Evolutionary conservation across 129 eudicot species (phyloP), one percentile per base, ranked within the genome.

Genomic region (Kitagawia praeruptora): DNA sequence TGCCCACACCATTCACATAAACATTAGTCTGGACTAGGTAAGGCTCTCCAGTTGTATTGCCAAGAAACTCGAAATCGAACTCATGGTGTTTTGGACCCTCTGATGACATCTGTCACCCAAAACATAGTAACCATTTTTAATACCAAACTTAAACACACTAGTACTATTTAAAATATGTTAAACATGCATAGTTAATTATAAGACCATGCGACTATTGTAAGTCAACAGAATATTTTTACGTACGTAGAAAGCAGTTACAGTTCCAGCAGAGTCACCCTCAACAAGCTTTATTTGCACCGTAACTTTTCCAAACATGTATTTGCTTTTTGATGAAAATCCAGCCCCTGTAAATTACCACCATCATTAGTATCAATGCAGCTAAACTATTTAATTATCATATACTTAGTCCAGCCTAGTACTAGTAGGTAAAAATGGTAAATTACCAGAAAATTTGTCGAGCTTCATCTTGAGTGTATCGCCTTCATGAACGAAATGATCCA

Each of bases 261-360:
- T 96, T 71, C 99, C 99, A 18, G 99, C 99, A n/a, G 99, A 96
- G 76, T 96, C 99, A 34, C 97, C 99, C 77, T 83, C 93, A 4
- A 96, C 97, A 21, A 96, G 96, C 87, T 90, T 96, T 75, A 96
- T 92, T 81, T 92, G 94, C 73, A 87, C 75, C n/a, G 84, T 88
- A 23, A 92, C 97, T 86, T 90, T 96, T 44, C 99, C 99, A 78
- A 92, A 96, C 94, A 96, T 80, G 49, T 96, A 96, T 64, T 96
- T 96, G 48, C 86, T 90, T 85, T 96, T 96, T 1, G 99, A 92
- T 9, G 87, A 78, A 86, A 96, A 96, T 70, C 99, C 99, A 86
- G 98, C 98, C 34, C 98, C 98, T 93, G 79, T n/a, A 80, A 72
- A 39, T 41, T 8, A 78, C 49, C 11, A 38, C 38, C 21, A 37